phyloP scores from a whole-genome alignment of 2,329 filamentous ascomycete genomes.

The Colletotrichum lini region DNA sequence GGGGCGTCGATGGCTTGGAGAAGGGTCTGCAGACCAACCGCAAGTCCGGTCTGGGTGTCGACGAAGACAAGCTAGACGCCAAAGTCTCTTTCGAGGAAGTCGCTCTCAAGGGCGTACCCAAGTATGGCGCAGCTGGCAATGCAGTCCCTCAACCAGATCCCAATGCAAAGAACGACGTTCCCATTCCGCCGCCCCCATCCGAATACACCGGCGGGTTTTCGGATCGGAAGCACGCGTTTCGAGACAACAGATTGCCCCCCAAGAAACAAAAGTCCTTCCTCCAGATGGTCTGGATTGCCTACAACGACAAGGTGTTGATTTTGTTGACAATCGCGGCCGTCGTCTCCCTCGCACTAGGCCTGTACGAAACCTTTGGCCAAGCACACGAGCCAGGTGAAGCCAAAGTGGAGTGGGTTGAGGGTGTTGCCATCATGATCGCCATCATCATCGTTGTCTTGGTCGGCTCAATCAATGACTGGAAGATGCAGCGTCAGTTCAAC shows the following conservation, averaged over 20 bases:
- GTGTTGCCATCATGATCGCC: constrained; percentile 73
- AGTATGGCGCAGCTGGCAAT: constrained; percentile 53
- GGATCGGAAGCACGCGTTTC: constrained; percentile 73
- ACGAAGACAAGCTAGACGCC: constrained; percentile 77
- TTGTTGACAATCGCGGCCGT: constrained; percentile 77
- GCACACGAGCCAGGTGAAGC: constrained; percentile 57
- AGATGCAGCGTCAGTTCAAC: constrained; percentile 73
- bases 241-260: constrained; percentile 71
- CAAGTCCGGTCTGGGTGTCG: constrained; percentile 76
- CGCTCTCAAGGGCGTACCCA: constrained; percentile 53
- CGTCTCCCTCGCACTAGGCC: constrained; percentile 77
- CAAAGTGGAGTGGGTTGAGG: constrained; percentile 73
- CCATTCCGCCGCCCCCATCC: constrained; percentile 35
- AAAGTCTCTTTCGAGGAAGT: constrained; percentile 78
- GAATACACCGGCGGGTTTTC: constrained; percentile 47
- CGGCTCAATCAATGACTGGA: constrained; percentile 73
- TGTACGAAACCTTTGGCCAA: constrained; percentile 75
- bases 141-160: constrained; percentile 47
- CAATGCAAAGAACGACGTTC: constrained; percentile 40
- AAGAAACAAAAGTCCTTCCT: constrained; percentile 73
- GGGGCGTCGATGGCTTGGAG: constrained; percentile 80
- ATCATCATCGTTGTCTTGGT: constrained; percentile 74
- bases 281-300: constrained; percentile 76
- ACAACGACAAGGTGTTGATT: constrained; percentile 82
- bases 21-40: constrained; percentile 79